Evolutionary conservation across 2,329 filamentous ascomycete species (phyloP).

Genomic region (Boeremia exigua): DNA sequence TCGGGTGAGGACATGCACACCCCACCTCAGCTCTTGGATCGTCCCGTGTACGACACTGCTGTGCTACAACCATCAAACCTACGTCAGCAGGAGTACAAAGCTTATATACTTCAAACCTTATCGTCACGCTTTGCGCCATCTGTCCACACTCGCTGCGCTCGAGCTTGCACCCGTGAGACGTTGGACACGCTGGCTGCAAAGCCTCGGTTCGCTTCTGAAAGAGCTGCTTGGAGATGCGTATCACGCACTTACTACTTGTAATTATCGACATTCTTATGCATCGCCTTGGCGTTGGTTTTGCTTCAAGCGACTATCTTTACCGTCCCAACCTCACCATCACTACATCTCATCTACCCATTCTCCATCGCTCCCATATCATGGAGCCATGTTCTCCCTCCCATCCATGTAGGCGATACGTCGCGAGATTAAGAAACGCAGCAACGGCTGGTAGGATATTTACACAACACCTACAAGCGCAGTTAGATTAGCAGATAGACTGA

Average conservation of each 20-base stretch:
- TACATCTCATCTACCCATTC: not conserved
- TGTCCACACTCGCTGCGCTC: not conserved
- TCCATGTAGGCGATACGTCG: not conserved
- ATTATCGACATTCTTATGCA: slow-evolving; percentile 14
- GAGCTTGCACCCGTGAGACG: not conserved
- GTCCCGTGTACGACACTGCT: slow-evolving; percentile 11
- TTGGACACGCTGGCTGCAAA: not conserved
- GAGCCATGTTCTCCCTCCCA: not conserved
- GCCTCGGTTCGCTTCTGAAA: not conserved
- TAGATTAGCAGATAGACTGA: slow-evolving; percentile 5
- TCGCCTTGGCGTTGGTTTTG: slow-evolving; percentile 11
- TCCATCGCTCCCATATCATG: not conserved
- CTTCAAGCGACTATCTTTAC: slow-evolving; percentile 1
- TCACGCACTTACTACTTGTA: slow-evolving; percentile 9
- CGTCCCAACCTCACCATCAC: not conserved
- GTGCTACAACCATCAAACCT: slow-evolving; percentile 6
- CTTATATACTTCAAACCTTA: slow-evolving; percentile 4
- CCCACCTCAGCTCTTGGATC: slow-evolving; percentile 16
- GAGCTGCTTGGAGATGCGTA: slow-evolving; percentile 4
- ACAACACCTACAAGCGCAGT: slow-evolving; percentile 2
- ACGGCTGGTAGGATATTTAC: slow-evolving; percentile 2
- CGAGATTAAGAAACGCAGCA: not conserved
- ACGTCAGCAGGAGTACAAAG: slow-evolving; percentile 2
- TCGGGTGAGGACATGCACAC: slow-evolving; percentile 14
- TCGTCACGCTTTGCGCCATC: not conserved